Evolutionary conservation across 2,329 filamentous ascomycete species (phyloP), one percentile per base, ranked within the genome.

Genomic region (Periconia digitata): DNA sequence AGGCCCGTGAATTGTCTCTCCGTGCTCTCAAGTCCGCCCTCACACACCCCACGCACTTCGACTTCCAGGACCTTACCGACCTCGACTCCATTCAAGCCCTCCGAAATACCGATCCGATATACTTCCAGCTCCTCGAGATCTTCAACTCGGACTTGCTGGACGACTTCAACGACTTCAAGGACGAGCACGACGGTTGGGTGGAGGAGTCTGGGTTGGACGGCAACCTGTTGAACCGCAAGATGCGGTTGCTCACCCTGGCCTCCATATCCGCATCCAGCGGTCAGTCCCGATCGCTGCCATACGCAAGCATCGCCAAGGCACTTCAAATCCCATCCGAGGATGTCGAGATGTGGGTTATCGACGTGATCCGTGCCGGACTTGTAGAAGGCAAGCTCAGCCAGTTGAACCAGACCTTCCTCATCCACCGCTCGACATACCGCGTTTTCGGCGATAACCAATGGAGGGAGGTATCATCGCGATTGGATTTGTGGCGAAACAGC

Each of bases 391-490:
- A 95, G 77, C 85, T 99, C 60, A 94, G 89, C 50, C 94, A 99
- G 78, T 83, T 92, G 71, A 91, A 90, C 72, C 84, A 90, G 71
- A 89, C 92, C 55, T 97, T 99, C 81, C 81, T 96, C 45, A 90
- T 99, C 54, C 94, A 99, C 80, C 86, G 94, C 71, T 90, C 90
- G 64, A 96, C 91, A 51, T 96, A 97, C 82, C 87, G 94, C 54
- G 92, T 96, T 46, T 99, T 99, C 67, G 90, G 90, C 62, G 90
- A 96, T 79, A 95, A 95, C 81, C 94, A 99, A 79, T 99, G 95
- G 91, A 85, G 89, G 62, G 92, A 99, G 79, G 87, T 99, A 45
- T 89, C 90, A 52, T 90, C 88, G 55, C 83, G 92, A 54, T 79
- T 99, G 64, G 92, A 96, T 75, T 89, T 91, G 72, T 97, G 92